phyloP scores from a whole-genome alignment of 768 basidiomycete species.

The Termitomyces eurrhizus region DNA sequence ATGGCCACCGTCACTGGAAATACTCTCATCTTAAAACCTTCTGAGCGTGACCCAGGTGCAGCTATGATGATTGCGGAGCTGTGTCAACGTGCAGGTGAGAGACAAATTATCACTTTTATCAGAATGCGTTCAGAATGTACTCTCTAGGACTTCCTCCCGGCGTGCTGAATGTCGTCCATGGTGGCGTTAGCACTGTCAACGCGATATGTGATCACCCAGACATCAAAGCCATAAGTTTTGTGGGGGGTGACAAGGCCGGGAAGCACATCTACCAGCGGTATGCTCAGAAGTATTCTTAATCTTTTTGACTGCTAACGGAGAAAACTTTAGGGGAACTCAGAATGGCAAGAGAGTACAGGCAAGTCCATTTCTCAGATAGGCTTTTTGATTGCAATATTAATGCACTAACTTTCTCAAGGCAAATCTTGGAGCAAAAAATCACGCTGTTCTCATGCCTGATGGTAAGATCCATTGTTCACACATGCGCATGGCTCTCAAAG shows the following conservation, averaged over 20 bases:
- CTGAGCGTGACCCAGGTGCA: conserved; percentile 95
- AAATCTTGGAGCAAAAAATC: conserved; percentile 94
- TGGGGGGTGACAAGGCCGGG: conserved; percentile 91
- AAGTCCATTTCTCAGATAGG: conserved; percentile 7
- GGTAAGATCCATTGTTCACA: conserved; percentile 41
- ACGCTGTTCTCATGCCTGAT: conserved; percentile 90
- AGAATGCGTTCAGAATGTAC: not conserved
- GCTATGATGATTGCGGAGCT: conserved; percentile 98
- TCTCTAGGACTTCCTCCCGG: conserved; percentile 70
- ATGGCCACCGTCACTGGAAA: conserved; percentile 90
- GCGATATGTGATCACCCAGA: conserved; percentile 88
- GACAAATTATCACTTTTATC: not conserved
- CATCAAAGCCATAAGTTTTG: conserved; percentile 95
- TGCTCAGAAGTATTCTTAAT: conserved; percentile 1
- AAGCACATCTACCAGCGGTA: conserved; percentile 90
- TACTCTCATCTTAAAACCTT: conserved; percentile 91
- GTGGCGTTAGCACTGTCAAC: conserved; percentile 86
- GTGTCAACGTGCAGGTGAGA: conserved; percentile 74
- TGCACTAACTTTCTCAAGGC: conserved; percentile 24
- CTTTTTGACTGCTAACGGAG: conserved; percentile 5
- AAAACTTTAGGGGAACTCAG: conserved; percentile 57
- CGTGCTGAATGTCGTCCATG: conserved; percentile 91
- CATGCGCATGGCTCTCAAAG: not conserved
- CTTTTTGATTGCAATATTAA: not conserved
- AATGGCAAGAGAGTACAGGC: conserved; percentile 89